Conservation (phyloP, 2,329 filamentous ascomycete genomes). For the Gnomoniopsis smithogilvyi region DNA sequence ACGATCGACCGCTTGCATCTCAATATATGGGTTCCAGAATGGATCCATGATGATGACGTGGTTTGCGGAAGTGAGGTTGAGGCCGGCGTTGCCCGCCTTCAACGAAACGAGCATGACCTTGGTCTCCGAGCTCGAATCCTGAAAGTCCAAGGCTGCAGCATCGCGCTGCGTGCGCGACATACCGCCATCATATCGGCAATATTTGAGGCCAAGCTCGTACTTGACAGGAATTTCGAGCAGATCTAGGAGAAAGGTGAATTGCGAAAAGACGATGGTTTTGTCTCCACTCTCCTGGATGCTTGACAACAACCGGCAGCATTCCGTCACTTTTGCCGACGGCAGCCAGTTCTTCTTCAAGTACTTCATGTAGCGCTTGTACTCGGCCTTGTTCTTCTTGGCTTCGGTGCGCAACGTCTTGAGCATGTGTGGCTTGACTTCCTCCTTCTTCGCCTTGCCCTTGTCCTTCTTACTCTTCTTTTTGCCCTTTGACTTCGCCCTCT, state of each 20-base stretch:
- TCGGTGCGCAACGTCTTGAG: slow-evolving; percentile 58
- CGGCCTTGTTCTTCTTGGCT: slow-evolving; percentile 58
- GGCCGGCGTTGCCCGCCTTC: slow-evolving; percentile 78
- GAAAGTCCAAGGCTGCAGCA: slow-evolving; percentile 64
- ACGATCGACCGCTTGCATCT: slow-evolving; percentile 88
- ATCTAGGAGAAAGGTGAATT: slow-evolving; percentile 77
- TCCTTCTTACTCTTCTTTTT: slow-evolving; percentile 36
- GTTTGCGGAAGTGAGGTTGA: slow-evolving; percentile 80
- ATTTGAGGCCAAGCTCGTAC: slow-evolving; percentile 48
- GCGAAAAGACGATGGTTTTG: slow-evolving; percentile 80
- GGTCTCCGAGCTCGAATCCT: slow-evolving; percentile 48
- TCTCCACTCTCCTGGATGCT: slow-evolving; percentile 49
- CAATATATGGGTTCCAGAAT: slow-evolving; percentile 92
- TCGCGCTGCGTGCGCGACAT: slow-evolving; percentile 68
- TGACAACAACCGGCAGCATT: slow-evolving; percentile 62
- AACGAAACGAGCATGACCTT: slow-evolving; percentile 75
- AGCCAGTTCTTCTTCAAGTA: slow-evolving; percentile 68
- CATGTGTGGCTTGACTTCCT: slow-evolving; percentile 34
- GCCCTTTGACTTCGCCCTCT: slow-evolving; percentile 27
- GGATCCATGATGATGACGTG: slow-evolving; percentile 86
- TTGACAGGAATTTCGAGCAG: slow-evolving; percentile 70
- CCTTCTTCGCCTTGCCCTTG: slow-evolving; percentile 43
- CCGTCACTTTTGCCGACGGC: slow-evolving; percentile 72
- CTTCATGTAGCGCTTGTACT: slow-evolving; percentile 66
- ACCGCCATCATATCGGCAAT: slow-evolving; percentile 72